These are phyloP conservation scores for Calocybe cyanea DNA, from an alignment of 768 basidiomycete species.

Conservation along the genomic window DNA sequence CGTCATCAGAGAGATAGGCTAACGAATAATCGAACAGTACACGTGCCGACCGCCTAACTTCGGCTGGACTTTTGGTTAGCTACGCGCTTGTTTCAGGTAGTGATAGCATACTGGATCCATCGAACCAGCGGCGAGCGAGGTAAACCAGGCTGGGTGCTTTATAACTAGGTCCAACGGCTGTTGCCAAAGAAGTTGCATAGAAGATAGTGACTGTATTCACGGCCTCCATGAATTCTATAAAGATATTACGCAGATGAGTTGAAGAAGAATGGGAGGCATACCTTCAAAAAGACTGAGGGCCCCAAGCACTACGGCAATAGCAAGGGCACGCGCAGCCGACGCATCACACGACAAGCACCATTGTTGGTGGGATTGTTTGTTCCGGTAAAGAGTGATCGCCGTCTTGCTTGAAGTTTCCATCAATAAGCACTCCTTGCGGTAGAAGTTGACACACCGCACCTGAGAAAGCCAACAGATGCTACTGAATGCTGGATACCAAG, in stretches of 20 bases:
- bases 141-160: conserved; percentile 67
- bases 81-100: conserved; percentile 2
- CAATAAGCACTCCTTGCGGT: conserved; percentile 1
- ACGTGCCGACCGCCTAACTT: conserved; percentile 74
- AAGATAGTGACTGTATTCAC: conserved; percentile 77
- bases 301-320: conserved; percentile 64
- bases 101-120: conserved; percentile 55
- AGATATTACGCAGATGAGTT: conserved; percentile 2
- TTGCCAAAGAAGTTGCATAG: conserved; percentile 69
- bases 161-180: conserved; percentile 56
- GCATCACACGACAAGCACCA: conserved; percentile 76
- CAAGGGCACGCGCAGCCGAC: conserved; percentile 68
- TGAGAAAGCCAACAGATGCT: conserved; percentile 42
- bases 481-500: conserved; percentile 43
- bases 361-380: conserved; percentile 31
- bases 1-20: conserved; percentile 62
- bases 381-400: conserved; percentile 39
- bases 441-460: conserved; percentile 31
- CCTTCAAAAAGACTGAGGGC: conserved; percentile 75
- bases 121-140: conserved; percentile 75
- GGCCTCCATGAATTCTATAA: conserved; percentile 59
- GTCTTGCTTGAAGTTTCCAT: conserved; percentile 26
- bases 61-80: conserved; percentile 38
- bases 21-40: conserved; percentile 76
- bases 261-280: conserved; percentile 10